A percentile compares a stretch with the other conserved stretches of the same genome.
Conservation (phyloP, 2,329 filamentous ascomycete species). For the Scytalidium lignicola region DNA sequence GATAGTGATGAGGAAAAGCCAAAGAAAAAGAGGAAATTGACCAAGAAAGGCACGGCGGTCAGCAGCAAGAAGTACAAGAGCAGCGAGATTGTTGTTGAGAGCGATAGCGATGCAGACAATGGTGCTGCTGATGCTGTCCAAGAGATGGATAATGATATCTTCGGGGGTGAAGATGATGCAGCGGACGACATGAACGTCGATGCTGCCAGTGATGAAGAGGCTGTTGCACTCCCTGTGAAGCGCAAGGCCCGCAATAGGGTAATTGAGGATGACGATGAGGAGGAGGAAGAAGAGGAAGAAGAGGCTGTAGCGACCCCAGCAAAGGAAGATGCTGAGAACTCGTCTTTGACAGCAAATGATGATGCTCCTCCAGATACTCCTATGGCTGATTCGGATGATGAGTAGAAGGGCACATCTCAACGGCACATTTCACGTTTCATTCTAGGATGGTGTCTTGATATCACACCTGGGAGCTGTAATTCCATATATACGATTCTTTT, state of each 20-base stretch:
- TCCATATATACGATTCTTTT: too few species aligned
- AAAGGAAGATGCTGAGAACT: constrained; percentile 16
- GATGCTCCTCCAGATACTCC: constrained; percentile 20
- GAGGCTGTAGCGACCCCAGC: constrained; percentile 2
- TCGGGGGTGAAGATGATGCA: constrained; percentile 10
- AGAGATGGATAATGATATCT: constrained; percentile 22
- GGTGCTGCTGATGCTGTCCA: constrained; percentile 21
- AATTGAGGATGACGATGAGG: constrained; percentile 26
- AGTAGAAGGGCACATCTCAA: constrained; percentile 6
- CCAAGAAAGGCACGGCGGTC: constrained; percentile 19
- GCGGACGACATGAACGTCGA: constrained; percentile 14
- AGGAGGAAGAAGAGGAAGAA: constrained; percentile 21
- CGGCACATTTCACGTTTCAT: too few species aligned
- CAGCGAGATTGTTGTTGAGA: constrained; percentile 29
- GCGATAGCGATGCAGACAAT: constrained; percentile 27
- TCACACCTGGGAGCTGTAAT: too few species aligned
- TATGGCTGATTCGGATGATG: constrained; percentile 22
- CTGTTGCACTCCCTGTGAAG: constrained; percentile 14
- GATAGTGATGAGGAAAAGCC: constrained; percentile 30
- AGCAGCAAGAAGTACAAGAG: constrained; percentile 25
- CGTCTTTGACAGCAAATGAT: constrained; percentile 21
- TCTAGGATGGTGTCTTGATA: too few species aligned
- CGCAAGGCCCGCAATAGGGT: constrained; percentile 20
- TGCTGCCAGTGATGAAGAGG: constrained; percentile 20
- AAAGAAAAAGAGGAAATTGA: constrained; percentile 29